Conservation (phyloP, 192 early-diverging fungal genomes). For the Coemansia sp. region DNA sequence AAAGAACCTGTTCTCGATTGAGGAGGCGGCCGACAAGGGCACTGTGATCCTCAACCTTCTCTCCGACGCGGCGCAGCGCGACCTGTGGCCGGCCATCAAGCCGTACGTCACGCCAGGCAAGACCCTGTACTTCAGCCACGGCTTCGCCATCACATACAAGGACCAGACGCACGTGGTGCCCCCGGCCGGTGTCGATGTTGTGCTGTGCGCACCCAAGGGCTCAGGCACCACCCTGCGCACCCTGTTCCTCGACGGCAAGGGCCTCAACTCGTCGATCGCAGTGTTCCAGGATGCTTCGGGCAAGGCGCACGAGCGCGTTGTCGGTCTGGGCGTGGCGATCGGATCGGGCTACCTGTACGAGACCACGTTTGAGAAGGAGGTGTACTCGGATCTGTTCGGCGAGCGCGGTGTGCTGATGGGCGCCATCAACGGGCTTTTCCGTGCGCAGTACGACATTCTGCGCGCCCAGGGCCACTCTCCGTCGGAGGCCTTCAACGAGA, state of each 20-base stretch:
- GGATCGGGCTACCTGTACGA: constrained; percentile 98
- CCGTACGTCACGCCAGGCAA: constrained; percentile 93
- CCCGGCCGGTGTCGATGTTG: constrained; percentile 91
- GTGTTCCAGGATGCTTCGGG: constrained; percentile 93
- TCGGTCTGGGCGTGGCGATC: constrained; percentile 90
- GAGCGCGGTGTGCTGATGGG: constrained; percentile 99
- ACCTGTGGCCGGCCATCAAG: constrained; percentile 84
- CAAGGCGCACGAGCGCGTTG: constrained; percentile 89
- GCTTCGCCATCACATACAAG: constrained; percentile 93
- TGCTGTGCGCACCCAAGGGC: constrained; percentile 96
- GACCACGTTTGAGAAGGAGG: constrained; percentile 96
- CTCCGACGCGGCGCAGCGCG: constrained; percentile 94
- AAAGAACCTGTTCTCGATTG: constrained; percentile 92
- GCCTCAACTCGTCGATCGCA: constrained; percentile 97
- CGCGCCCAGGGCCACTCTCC: constrained; percentile 92
- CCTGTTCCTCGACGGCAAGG: constrained; percentile 94
- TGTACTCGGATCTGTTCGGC: constrained; percentile 93
- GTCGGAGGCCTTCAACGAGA: constrained; percentile 99
- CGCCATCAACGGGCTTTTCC: constrained; percentile 95
- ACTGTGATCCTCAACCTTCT: constrained; percentile 93
- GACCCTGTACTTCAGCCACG: constrained; percentile 98
- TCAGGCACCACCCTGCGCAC: constrained; percentile 94
- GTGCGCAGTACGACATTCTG: constrained; percentile 96
- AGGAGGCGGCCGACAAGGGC: constrained; percentile 88
- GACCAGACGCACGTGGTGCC: constrained; percentile 89